Base-by-base conservation (phyloP, 768 basidiomycete genomes). In the Cytidiella melzeri region DNA sequence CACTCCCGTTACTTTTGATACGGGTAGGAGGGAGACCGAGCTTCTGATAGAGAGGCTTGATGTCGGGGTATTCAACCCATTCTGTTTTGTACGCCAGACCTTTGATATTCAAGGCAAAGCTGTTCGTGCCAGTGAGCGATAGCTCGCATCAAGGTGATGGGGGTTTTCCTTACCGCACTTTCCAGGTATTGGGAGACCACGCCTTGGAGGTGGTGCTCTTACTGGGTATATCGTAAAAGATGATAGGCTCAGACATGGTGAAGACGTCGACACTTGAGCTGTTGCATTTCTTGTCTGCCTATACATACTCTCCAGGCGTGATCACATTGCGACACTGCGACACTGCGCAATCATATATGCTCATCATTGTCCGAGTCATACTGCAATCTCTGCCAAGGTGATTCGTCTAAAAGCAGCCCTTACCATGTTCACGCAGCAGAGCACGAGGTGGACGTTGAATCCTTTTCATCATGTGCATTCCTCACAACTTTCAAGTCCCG, bases 21-120 rank as follows among this genome's bases (percentile, higher is more conserved):
- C 41, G 37, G 0, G 67, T 69, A 3, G 72, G 64, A 4, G 57
- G 47, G n/a, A 69, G 62, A 0, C 66, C 64, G 5, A 67, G 40
- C 40, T 66, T 60, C 42, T 62, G 62, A 60, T 60, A 59, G 30
- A 55, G 57, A 0, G 34, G 20, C 50, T 59, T 65, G 27, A 80
- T 72, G 40, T 79, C 73, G 1, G 71, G 69, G 48, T 67, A 72
- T 48, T 75, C 73, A 48, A 76, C 48, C 68, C 69, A 73, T 38
- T 69, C 65, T 2, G 74, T 75, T 46, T 64, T 65, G 61, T 71
- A 70, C 3, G 68, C 46, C 23, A 67, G 43, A 36, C 58, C 57
- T 49, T 72, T 70, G 58, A 63, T 59, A 41, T 70, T 69, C 45
- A 67, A 50, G 10, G 65, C 69, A 43, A 58, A 66, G 52, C 67